Evolutionary conservation across 2,329 filamentous ascomycete genomes (phyloP), one percentile per base, ranked within the genome.

Genomic region (Verticillium nubilum): DNA sequence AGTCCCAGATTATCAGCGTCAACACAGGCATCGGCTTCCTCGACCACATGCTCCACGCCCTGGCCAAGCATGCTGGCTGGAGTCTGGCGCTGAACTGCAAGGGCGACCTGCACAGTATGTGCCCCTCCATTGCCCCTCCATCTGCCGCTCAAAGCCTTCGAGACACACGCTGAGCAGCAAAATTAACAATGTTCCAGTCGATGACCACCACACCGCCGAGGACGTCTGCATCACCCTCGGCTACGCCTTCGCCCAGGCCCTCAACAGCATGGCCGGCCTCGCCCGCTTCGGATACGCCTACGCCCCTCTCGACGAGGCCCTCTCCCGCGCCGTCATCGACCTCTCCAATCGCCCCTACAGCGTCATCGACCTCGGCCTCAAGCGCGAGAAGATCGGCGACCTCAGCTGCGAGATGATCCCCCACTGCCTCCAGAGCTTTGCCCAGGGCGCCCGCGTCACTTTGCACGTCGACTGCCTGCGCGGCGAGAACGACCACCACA

Each of bases 131-230:
- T n/a, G 35, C 59, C 33, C 33, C 42, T 33, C 47, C 55, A 26
- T 29, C 42, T 23, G 54, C 27, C 37, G 10, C 15, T 23, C 23
- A 26, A 56, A 4, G 52, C n/a, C 26, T 9, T 23, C 19, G 12
- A 25, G 19, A 17, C 26, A 17, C 52, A 29, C 2, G 9, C 13
- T 13, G 9, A 19, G 25, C 42, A 25, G 42, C n/a, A 12, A 9
- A 23, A 9, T 42, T 4, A 53, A 6, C 25, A 15, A 53, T 28
- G 10, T 52, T 28, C 23, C 13, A 94, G 92, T 99, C 74, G 95
- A 99, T 78, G 95, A 98, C 82, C 95, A 99, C 79, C 95, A 99
- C 84, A 97, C 94, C 9, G 90, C 93, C 64, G 95, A 99, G 80
- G 95, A 99, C 73, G 89, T 91, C 61, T 97, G 91, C 77, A 89